Evolutionary conservation across 495 filamentous ascomycete species (phyloP), one percentile per base, ranked within the genome.

Genomic region (Jackrogersella minutella): DNA sequence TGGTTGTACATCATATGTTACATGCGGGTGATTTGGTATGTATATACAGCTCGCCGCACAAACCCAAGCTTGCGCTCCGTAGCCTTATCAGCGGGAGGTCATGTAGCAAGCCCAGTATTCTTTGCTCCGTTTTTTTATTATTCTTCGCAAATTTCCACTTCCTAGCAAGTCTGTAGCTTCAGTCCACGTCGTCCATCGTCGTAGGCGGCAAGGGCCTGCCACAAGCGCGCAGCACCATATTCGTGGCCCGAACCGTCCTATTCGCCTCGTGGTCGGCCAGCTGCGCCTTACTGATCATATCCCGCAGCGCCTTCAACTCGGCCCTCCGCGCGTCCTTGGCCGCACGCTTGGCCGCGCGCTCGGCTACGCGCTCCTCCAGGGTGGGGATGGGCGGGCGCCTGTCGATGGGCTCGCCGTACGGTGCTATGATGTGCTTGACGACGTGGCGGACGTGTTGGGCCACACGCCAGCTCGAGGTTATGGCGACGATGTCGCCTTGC

Each of bases 401-500:
- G 21, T 84, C 78, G 65, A 91, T 83, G 2, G 84, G 82, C 8
- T 77, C 70, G 6, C 87, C 90, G 60, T 90, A 91, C 24, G 88
- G 91, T 39, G 90, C 86, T 62, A 96, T 80, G 69, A 96, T 93
- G 53, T 83, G 75, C 74, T 90, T 88, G 21, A 95, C 88, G 28
- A 94, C 89, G 75, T 93, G 90, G 24, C 84, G 87, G 63, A 93
- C 91, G 53, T 76, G 73, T 54, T 88, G 87, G 62, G 84, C 85
- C 58, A 83, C 82, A 13, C 88, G 85, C 71, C 79, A 87, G 39
- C 88, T 88, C 17, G 87, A 84, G 17, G 84, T 84, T 72, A 95
- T 90, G 74, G 88, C 85, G n/a, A 96, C 87, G 11, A 94, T 85
- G 76, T 96, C 92, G 71, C 92, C 92, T 46, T 83, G 79, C 55